These are phyloP conservation scores for Fusarium albosuccineum DNA, from an alignment of 2,329 filamentous ascomycete species.

Conservation along the genomic window DNA sequence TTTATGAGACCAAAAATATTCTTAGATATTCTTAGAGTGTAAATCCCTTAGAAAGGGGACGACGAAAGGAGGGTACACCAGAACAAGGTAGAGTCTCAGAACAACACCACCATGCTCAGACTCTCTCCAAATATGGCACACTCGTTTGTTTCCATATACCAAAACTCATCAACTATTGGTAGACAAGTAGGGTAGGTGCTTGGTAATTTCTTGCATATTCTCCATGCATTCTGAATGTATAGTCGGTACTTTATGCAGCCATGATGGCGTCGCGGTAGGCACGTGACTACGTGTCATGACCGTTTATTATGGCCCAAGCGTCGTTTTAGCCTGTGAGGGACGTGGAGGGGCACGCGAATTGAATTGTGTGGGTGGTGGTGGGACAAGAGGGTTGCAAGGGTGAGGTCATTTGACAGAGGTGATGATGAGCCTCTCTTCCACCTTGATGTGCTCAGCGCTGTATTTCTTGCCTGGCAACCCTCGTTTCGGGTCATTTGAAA, in stretches of 20 bases:
- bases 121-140: too few relatives aligned
- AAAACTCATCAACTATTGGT: too few relatives aligned
- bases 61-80: too few relatives aligned
- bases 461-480: not conserved
- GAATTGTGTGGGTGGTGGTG: slow-evolving; percentile 5
- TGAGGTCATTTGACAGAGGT: slow-evolving; percentile 27
- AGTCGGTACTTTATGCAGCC: too few relatives aligned
- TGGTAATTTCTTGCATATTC: too few relatives aligned
- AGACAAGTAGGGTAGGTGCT: too few relatives aligned
- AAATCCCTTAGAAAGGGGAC: not conserved
- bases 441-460: not conserved
- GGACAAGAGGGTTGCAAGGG: slow-evolving; percentile 31
- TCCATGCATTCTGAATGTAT: too few relatives aligned
- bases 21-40: not conserved
- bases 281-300: slow-evolving; percentile 55
- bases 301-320: slow-evolving; percentile 41
- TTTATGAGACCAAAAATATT: too few relatives aligned
- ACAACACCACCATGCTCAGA: not conserved
- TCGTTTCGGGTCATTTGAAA: slow-evolving; percentile 2
- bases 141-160: too few relatives aligned
- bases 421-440: slow-evolving; percentile 6
- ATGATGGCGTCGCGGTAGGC: slow-evolving; percentile 26
- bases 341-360: slow-evolving; percentile 24
- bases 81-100: not conserved
- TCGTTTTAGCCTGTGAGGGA: slow-evolving; percentile 27